phyloP scores from a whole-genome alignment of 140 eudicot species.

The Anethum foeniculum region DNA sequence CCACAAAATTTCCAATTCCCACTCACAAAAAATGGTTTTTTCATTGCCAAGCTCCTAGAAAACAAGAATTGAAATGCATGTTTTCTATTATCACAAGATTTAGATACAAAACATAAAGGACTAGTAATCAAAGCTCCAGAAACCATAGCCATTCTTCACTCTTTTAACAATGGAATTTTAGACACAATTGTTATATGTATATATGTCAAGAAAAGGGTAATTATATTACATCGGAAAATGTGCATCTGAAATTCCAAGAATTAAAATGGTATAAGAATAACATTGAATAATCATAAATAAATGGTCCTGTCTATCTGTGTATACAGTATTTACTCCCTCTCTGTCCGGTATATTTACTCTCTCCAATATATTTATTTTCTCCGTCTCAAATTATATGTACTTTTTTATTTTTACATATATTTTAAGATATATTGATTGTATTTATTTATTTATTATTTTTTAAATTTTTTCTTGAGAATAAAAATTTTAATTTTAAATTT shows the following conservation, averaged over 20 bases:
- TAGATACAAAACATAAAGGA: not conserved
- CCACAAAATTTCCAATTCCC: not conserved
- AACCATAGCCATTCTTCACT: not conserved
- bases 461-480: too few relatives aligned
- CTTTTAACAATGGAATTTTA: too few relatives aligned
- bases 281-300: not conserved
- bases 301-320: not conserved
- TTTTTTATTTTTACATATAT: too few relatives aligned
- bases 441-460: too few relatives aligned
- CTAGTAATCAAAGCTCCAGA: conserved; percentile 1
- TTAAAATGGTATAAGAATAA: not conserved
- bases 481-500: too few relatives aligned
- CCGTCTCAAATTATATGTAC: too few relatives aligned
- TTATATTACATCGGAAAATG: not conserved
- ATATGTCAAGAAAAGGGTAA: too few relatives aligned
- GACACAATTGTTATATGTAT: not conserved
- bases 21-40: not conserved
- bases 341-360: too few relatives aligned
- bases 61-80: conserved; percentile 15
- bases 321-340: too few relatives aligned
- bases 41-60: not conserved
- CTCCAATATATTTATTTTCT: too few relatives aligned
- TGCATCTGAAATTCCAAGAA: not conserved
- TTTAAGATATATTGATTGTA: too few relatives aligned
- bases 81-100: conserved; percentile 3